Conservation (phyloP, 2,329 filamentous ascomycete species). For the Penicillium sp. region DNA sequence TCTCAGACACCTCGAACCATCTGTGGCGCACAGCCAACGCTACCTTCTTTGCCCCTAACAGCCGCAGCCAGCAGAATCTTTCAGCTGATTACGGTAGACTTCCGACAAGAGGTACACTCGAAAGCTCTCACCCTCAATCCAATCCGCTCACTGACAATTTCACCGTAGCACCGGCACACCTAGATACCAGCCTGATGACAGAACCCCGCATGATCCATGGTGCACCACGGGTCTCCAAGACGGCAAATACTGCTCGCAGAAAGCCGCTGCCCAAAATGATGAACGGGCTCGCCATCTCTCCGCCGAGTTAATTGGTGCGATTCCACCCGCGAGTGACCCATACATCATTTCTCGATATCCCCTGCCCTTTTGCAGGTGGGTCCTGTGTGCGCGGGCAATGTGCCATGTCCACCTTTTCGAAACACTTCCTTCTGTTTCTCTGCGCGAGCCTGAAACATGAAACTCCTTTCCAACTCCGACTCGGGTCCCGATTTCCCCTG, state of each 20-base stretch:
- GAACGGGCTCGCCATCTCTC: constrained; percentile 38
- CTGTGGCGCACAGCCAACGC: constrained; percentile 62
- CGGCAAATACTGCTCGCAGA: constrained; percentile 40
- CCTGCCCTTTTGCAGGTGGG: background rate
- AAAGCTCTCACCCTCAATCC: constrained; percentile 5
- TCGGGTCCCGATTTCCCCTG: background rate
- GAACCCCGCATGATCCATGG: constrained; percentile 88
- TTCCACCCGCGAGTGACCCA: constrained; percentile 8
- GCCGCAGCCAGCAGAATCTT: constrained; percentile 43
- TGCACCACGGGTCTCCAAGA: constrained; percentile 61
- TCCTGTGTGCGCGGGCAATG: background rate
- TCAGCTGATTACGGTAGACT: constrained; percentile 53
- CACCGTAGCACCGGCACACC: constrained; percentile 67
- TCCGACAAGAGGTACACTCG: constrained; percentile 47
- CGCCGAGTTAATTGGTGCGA: constrained; percentile 27
- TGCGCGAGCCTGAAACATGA: background rate
- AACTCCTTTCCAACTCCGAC: background rate
- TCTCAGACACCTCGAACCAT: constrained; percentile 62
- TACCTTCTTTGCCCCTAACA: constrained; percentile 53
- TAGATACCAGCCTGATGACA: constrained; percentile 85
- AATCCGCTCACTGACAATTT: constrained; percentile 39
- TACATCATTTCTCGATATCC: constrained; percentile 2
- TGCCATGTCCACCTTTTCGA: background rate
- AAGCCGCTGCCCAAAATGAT: constrained; percentile 45
- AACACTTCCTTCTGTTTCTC: background rate